These are phyloP conservation scores for Hygrocybe punicea DNA, from an alignment of 768 basidiomycete genomes.

Conservation along the genomic window DNA sequence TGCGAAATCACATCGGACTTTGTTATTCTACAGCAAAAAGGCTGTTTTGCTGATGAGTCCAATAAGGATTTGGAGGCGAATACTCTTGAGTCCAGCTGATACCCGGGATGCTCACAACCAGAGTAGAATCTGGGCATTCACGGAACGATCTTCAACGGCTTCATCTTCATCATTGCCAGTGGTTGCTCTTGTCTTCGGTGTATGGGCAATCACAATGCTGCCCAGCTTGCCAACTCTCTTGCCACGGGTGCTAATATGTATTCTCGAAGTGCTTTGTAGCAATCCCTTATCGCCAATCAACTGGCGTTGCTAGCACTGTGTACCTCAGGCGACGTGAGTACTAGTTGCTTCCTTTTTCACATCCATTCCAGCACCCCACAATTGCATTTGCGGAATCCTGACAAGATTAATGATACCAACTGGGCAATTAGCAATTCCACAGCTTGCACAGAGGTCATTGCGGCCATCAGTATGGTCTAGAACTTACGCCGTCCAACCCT, in stretches of 20 bases:
- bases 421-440: no score
- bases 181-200: conserved; percentile 1
- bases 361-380: neutral
- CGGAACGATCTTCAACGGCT: neutral
- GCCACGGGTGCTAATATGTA: no score
- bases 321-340: neutral
- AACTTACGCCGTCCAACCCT: no score
- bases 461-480: no score
- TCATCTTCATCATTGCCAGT: neutral
- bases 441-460: no score
- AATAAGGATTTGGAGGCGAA: no score
- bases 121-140: neutral
- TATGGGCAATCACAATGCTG: conserved; percentile 5
- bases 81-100: no score
- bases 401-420: neutral
- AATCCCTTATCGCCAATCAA: conserved; percentile 1
- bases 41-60: no score
- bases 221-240: neutral
- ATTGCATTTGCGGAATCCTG: neutral
- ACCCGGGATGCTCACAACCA: no score
- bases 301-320: conserved; percentile 1
- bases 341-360: no score
- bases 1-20: no score
- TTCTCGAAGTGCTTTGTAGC: neutral
- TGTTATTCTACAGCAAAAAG: no score